Evolutionary conservation across 371 early-diverging fungal genomes (phyloP).

Genomic region (Mucor piriformis): DNA sequence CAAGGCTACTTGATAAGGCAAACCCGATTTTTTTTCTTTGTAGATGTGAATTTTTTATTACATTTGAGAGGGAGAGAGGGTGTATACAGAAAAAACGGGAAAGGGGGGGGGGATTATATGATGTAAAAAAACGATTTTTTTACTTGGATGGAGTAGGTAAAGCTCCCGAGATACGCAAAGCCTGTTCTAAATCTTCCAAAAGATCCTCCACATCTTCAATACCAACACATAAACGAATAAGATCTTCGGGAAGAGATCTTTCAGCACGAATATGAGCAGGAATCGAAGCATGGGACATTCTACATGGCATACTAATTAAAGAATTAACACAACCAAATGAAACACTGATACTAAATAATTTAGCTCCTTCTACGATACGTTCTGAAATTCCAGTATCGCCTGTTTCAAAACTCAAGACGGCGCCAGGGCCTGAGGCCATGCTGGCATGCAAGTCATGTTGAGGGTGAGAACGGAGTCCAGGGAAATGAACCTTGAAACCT

Average conservation of each 20-base stretch:
- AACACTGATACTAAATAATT: slow-evolving; percentile 90
- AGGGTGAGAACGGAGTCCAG: slow-evolving; percentile 86
- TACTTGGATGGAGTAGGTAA: slow-evolving; percentile 25
- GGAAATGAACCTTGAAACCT: slow-evolving; percentile 86
- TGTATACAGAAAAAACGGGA: no score
- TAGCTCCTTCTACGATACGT: slow-evolving; percentile 82
- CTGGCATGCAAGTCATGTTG: slow-evolving; percentile 82
- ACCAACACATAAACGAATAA: slow-evolving; percentile 96
- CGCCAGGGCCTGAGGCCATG: slow-evolving; percentile 88
- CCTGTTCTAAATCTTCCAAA: slow-evolving; percentile 82
- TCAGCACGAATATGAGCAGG: slow-evolving; percentile 88
- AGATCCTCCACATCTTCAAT: slow-evolving; percentile 95
- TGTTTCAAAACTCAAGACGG: slow-evolving; percentile 93
- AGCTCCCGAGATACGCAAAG: slow-evolving; percentile 78
- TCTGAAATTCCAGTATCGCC: slow-evolving; percentile 83
- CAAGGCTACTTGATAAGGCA: no score
- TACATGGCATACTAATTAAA: slow-evolving; percentile 95
- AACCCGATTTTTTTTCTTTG: no score
- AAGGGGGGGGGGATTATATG: no score
- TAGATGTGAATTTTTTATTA: no score
- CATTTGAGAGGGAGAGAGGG: no score
- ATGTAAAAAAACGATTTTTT: not conserved
- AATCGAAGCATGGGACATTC: slow-evolving; percentile 97
- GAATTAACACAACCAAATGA: slow-evolving; percentile 97
- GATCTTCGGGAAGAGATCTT: slow-evolving; percentile 88